A percentile compares a stretch with the other conserved stretches of the same genome.
Evolutionary conservation across 2,329 filamentous ascomycete genomes (phyloP).

Genomic region (Fusarium euwallaceae): DNA sequence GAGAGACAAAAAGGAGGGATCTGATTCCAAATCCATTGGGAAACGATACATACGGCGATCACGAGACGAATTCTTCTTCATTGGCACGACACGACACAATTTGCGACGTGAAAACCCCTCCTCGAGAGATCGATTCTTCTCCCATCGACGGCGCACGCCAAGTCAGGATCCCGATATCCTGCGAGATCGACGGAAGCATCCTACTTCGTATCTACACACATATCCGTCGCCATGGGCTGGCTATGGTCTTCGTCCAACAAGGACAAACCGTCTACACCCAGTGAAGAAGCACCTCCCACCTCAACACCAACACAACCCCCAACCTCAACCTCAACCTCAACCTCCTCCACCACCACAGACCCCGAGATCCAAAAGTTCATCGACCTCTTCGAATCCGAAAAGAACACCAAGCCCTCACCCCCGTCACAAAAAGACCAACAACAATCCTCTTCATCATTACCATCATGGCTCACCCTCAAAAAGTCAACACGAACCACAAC

Average conservation of each 20-base stretch:
- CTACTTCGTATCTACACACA: not conserved
- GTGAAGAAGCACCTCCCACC: slow-evolving; percentile 41
- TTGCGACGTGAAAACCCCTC: slow-evolving; percentile 2
- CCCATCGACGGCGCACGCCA: not conserved
- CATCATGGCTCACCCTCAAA: slow-evolving; percentile 54
- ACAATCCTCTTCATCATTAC: slow-evolving; percentile 48
- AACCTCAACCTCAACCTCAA: slow-evolving; percentile 26
- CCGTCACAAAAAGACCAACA: slow-evolving; percentile 39
- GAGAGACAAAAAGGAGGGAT: slow-evolving; percentile 11
- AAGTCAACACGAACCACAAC: slow-evolving; percentile 45
- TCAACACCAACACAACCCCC: slow-evolving; percentile 37
- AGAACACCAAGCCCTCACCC: slow-evolving; percentile 38
- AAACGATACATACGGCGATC: not conserved
- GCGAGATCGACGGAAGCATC: not conserved
- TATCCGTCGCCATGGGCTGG: slow-evolving; percentile 68
- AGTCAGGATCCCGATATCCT: not conserved
- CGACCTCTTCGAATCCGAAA: slow-evolving; percentile 58
- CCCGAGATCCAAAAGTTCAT: slow-evolving; percentile 69
- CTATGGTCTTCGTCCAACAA: slow-evolving; percentile 63
- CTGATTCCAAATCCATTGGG: slow-evolving; percentile 7
- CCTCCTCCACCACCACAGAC: slow-evolving; percentile 52
- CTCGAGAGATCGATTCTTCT: not conserved
- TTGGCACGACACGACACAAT: not conserved
- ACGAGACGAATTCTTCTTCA: slow-evolving; percentile 4
- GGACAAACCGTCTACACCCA: slow-evolving; percentile 42